Conservation (phyloP, 2,329 filamentous ascomycete species). For the Chaetomiaceae sp. region DNA sequence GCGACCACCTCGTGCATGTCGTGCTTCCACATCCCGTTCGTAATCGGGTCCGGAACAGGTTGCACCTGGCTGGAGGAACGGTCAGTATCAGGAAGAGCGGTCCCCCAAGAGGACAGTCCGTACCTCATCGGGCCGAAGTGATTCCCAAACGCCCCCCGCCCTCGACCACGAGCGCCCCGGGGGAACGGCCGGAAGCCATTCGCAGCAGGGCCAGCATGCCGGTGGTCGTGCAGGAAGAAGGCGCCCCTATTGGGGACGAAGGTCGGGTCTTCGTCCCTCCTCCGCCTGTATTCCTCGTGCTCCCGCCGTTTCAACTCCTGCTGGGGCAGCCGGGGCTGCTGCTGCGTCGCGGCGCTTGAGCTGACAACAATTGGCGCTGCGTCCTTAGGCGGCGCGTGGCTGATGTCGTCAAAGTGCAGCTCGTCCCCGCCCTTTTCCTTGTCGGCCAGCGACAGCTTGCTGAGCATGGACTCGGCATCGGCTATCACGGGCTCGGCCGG, state of each 20-base stretch:
- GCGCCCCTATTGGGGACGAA: constrained; percentile 92
- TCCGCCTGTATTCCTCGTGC: constrained; percentile 86
- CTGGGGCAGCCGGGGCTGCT: constrained; percentile 51
- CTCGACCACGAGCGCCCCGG: constrained; percentile 60
- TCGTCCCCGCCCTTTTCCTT: constrained; percentile 40
- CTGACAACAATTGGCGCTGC: constrained; percentile 52
- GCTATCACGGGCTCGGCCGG: constrained; percentile 38
- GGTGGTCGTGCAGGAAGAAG: constrained; percentile 96
- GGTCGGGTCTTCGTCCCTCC: constrained; percentile 81
- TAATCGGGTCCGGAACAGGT: constrained; percentile 55
- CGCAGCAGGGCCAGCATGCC: constrained; percentile 68
- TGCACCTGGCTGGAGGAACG: constrained; percentile 37
- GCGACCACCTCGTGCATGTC: constrained; percentile 81
- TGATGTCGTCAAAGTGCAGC: constrained; percentile 44
- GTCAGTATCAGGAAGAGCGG: constrained; percentile 14
- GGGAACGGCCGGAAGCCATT: constrained; percentile 74
- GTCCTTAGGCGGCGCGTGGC: constrained; percentile 37
- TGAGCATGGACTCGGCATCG: constrained; percentile 58
- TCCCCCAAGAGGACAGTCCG: constrained; percentile 29
- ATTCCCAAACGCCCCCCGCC: constrained; percentile 52
- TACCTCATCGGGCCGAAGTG: constrained; percentile 61
- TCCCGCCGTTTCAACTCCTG: constrained; percentile 74
- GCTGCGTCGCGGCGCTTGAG: constrained; percentile 41
- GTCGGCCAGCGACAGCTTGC: constrained; percentile 46
- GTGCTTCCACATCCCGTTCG: constrained; percentile 80